Percentiles rank a stretch among this genome's conserved stretches.
Evolutionary conservation across 2,329 filamentous ascomycete species (phyloP).

Genomic region (Clarireedia paspali): DNA sequence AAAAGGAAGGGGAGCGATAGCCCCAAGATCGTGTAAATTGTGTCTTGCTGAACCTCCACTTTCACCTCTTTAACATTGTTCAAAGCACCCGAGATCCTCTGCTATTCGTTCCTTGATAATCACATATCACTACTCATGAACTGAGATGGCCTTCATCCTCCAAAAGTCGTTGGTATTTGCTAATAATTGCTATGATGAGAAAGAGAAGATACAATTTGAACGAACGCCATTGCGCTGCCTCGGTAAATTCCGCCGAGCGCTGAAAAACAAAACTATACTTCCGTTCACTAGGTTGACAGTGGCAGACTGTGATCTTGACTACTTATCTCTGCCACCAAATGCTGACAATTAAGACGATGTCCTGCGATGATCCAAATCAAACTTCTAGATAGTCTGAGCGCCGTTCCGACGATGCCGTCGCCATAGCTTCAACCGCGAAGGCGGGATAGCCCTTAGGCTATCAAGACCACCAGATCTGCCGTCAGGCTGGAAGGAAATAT

Average conservation of each 20-base stretch:
- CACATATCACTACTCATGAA: constrained; percentile 23
- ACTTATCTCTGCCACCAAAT: not conserved
- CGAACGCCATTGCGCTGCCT: constrained; percentile 8
- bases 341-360: not conserved
- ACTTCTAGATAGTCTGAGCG: not conserved
- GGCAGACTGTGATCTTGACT: not conserved
- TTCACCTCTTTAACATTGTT: constrained; percentile 21
- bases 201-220: constrained; percentile 17
- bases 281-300: not conserved
- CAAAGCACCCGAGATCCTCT: constrained; percentile 8
- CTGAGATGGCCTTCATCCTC: constrained; percentile 14
- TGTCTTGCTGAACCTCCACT: constrained; percentile 10
- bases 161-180: constrained; percentile 20
- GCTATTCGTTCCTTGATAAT: constrained; percentile 9
- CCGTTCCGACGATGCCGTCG: not conserved
- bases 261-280: constrained; percentile 7
- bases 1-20: constrained; percentile 1
- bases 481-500: not conserved
- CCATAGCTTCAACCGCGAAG: not conserved
- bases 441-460: not conserved
- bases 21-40: not conserved
- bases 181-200: constrained; percentile 26
- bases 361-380: not conserved
- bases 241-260: constrained; percentile 18
- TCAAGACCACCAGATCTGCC: not conserved